Base-by-base conservation (phyloP, 768 basidiomycete species). In the Boletellus ananiceps region DNA sequence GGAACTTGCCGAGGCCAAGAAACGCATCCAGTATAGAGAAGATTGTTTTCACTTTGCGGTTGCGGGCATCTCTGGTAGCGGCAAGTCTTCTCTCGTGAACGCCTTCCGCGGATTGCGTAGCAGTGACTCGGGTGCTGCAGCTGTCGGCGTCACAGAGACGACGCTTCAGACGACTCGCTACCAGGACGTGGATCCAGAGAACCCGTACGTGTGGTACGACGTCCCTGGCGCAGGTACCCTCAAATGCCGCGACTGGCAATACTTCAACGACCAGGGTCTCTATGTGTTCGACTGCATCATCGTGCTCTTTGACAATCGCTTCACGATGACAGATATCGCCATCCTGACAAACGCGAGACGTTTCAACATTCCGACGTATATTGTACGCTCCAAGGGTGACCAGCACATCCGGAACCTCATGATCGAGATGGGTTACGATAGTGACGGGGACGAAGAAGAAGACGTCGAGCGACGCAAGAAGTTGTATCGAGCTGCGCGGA, bases 61-160 rank as follows among this genome's bases (percentile, higher is more conserved):
- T 42, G 67, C 67, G 12, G 70, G 70, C 2, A 35, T 9, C 8
- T 57, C 67, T 2, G 69, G 68, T 5, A 62, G 66, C n/a, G 69
- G 70, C 34, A 71, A 71, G 47, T 71, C 70, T 1, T 70, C 70
- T 8, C 57, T 71, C 7, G 61, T 71, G 16, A 70, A 71, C 49
- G 61, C 70, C 3, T 60, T 71, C 40, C 67, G 70, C 5, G 68
- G 70, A 8, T 31, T 71, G 33, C 53, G 50, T 9, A 62, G 54
- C 44, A 40, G 41, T 27, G 57, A 62, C 1, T 18, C 46, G 0
- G 51, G 54, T 40, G 49, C 52, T 19, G 60, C 57, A 1, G 57
- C 60, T 14, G 57, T 56, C 0, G 60, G 60, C 0, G 49, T 61
- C 27, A 50, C 44, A 19, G 60, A 59, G 46, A 62, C 57, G 23